Percentiles rank a stretch among this genome's conserved stretches.
phyloP scores from a whole-genome alignment of 345 rosid species.

The Pseudoturritis turrita region DNA sequence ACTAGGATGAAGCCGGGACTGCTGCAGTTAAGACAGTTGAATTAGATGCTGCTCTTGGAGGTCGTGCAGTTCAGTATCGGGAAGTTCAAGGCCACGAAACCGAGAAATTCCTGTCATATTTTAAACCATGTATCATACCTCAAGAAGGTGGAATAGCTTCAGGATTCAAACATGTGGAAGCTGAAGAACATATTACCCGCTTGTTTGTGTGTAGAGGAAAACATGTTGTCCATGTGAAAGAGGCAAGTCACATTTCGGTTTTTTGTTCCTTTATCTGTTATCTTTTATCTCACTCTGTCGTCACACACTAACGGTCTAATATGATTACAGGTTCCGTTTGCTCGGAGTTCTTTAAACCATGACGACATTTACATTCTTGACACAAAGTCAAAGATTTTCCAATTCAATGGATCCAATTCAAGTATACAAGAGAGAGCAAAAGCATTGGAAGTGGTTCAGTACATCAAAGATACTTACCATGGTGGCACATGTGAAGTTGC shows the following conservation, averaged over 20 bases:
- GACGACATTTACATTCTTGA: constrained; percentile 93
- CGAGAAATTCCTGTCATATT: constrained; percentile 85
- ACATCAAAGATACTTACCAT: constrained; percentile 89
- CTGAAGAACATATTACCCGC: constrained; percentile 73
- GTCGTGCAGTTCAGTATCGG: constrained; percentile 98
- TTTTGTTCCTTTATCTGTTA: neutral
- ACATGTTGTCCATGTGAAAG: constrained; percentile 89
- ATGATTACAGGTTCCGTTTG: constrained; percentile 73
- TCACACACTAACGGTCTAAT: neutral
- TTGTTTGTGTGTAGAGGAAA: constrained; percentile 91
- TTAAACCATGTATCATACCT: constrained; percentile 97
- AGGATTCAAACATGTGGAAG: constrained; percentile 84
- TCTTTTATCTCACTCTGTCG: neutral
- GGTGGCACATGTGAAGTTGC: constrained; percentile 95
- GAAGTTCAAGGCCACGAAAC: constrained; percentile 97
- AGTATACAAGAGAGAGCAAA: constrained; percentile 98
- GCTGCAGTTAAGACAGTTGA: constrained; percentile 97
- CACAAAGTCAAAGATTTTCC: constrained; percentile 85
- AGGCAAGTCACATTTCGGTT: constrained; percentile 53
- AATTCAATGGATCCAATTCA: constrained; percentile 93
- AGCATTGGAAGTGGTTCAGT: constrained; percentile 96
- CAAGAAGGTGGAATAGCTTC: constrained; percentile 89
- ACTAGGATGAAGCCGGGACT: constrained; percentile 91
- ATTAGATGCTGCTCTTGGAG: constrained; percentile 98
- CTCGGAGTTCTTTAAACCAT: constrained; percentile 90